Base-by-base conservation (phyloP, 176 grass and related monocot genomes). In the Oryza punctata region DNA sequence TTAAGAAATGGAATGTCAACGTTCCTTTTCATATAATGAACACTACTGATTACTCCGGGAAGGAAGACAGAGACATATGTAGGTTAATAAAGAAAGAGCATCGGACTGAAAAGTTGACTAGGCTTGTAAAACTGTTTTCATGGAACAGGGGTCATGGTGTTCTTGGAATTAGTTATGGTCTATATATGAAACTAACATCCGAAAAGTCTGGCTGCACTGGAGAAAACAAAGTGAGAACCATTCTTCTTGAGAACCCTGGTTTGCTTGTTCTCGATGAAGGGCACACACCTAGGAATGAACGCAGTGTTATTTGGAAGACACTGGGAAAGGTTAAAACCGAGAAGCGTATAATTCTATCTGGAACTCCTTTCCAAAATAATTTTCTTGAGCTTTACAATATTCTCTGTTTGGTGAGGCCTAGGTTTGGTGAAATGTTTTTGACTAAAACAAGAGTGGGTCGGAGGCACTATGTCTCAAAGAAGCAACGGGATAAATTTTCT, bases 331-430 rank as follows among this genome's bases (percentile, higher is more conserved):
- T 95, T 43, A 95, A 95, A 83, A 88, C 92, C 3, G 91, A 93
- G 65, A 91, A 88, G 73, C 84, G 93, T 27, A 91, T 98, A 77
- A 93, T 98, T 86, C 91, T 98, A 80, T 98, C 96, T n/a, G 96
- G 96, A 72, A 98, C 96, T 69, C 91, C 91, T 50, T 95, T 98
- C 72, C 96, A 98, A 79, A 95, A 98, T 78, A 95, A 98, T 80
- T 95, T 98, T 84, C 77, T 84, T 64, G 96, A 98, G 91, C 89
- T 95, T 46, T 98, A 93, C 70, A 98, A 98, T 87, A 98, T 95
- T 72, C 84, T 98, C 73, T 93, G 89, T 80, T 78, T 98, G 54
- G 96, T 95, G 65, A 86, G 93, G 54, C 96, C 93, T 15, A 89
- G 90, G 65, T 98, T 98, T 81, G 91, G 89, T 66, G 91, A 95